Evolutionary conservation across 768 basidiomycete species (phyloP).

Genomic region (Pisolithus albus): DNA sequence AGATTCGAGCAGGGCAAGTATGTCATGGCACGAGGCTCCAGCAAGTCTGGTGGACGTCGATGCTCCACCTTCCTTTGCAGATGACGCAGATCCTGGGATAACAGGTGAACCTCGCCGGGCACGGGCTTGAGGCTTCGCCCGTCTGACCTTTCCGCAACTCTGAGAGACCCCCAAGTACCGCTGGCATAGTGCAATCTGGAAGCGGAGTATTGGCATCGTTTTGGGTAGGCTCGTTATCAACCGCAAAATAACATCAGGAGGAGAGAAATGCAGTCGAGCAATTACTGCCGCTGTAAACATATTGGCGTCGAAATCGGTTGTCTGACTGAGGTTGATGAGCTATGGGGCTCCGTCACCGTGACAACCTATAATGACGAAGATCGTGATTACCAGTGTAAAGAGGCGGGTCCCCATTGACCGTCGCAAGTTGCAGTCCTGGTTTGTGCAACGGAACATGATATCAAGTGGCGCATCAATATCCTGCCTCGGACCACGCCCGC

Average conservation of each 20-base stretch:
- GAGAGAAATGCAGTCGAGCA: conserved; percentile 26
- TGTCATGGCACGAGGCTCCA: conserved; percentile 19
- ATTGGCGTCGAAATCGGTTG: conserved; percentile 31
- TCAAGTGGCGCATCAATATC: conserved; percentile 47
- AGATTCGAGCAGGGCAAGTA: conserved; percentile 20
- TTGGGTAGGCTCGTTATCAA: conserved; percentile 33
- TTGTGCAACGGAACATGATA: conserved; percentile 34
- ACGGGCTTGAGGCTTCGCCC: conserved; percentile 31
- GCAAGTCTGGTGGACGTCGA: conserved; percentile 22
- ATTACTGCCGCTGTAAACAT: conserved; percentile 32
- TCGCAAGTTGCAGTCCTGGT: conserved; percentile 25
- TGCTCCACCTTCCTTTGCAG: conserved; percentile 5
- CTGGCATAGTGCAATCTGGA: conserved; percentile 40
- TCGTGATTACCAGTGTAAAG: conserved; percentile 23
- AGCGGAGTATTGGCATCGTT: conserved; percentile 30
- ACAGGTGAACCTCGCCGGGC: conserved; percentile 14
- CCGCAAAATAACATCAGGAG: conserved; percentile 23
- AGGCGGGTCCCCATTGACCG: conserved; percentile 31
- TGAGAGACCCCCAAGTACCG: conserved; percentile 28
- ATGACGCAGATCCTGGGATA: conserved; percentile 3
- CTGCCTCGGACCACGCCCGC: conserved; percentile 44
- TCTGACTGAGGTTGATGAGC: conserved; percentile 37
- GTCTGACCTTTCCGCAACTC: conserved; percentile 9
- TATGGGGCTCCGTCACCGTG: conserved; percentile 9
- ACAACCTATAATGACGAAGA: neutral